A percentile compares a stretch with the other conserved stretches of the same genome.
These are phyloP conservation scores for Fusarium chlamydosporum DNA, from an alignment of 2,329 filamentous ascomycete genomes.

Conservation along the genomic window DNA sequence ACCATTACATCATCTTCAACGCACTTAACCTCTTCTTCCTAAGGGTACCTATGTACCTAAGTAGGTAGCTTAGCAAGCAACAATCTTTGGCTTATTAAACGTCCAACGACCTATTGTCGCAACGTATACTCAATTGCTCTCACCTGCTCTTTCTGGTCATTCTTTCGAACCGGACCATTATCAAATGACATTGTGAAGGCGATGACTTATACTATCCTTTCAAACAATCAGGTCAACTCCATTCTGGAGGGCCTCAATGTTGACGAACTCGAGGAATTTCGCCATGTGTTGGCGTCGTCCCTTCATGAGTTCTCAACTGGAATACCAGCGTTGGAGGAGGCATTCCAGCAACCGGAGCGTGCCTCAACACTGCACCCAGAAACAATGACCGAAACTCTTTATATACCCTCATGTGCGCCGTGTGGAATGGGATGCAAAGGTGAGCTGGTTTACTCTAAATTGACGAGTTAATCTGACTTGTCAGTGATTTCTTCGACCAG, in stretches of 20 bases:
- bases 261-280: constrained; percentile 68
- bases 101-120: not conserved
- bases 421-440: constrained; percentile 78
- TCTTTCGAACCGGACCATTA: constrained; percentile 7
- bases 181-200: constrained; percentile 23
- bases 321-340: constrained; percentile 60
- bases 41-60: not conserved
- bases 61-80: constrained; percentile 39
- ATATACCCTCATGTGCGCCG: constrained; percentile 79
- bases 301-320: constrained; percentile 74
- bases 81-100: constrained; percentile 3
- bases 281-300: constrained; percentile 63
- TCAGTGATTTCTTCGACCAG: constrained; percentile 74
- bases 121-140: not conserved
- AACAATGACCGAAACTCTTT: constrained; percentile 73
- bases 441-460: constrained; percentile 43
- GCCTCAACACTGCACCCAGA: constrained; percentile 63
- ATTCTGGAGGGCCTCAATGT: constrained; percentile 67
- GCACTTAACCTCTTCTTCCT: constrained; percentile 14
- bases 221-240: constrained; percentile 67
- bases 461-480: constrained; percentile 14
- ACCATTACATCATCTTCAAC: constrained; percentile 46
- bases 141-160: not conserved
- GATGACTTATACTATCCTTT: constrained; percentile 72
- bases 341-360: constrained; percentile 70